Evolutionary conservation across 129 eudicot genomes (phyloP).

Genomic region (Logfia minima): DNA sequence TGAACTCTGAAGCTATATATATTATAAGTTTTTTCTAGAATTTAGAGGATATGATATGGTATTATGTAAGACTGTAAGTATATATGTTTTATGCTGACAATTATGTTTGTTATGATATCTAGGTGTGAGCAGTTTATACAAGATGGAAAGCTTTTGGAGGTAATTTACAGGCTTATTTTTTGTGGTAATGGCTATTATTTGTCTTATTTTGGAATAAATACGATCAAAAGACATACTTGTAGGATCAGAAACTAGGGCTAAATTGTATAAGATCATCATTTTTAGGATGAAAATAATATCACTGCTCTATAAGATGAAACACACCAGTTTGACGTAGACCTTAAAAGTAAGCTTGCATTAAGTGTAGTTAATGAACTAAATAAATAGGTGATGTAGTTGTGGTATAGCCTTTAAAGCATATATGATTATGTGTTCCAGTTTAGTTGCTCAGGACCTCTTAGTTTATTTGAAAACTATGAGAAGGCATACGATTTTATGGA

Average conservation of each 20-base stretch:
- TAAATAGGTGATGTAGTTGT: background rate
- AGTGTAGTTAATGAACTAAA: background rate
- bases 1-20: background rate
- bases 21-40: background rate
- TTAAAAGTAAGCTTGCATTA: background rate
- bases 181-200: background rate
- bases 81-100: conserved; percentile 14
- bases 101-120: conserved; percentile 25
- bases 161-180: conserved; percentile 27
- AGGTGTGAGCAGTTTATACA: conserved; percentile 83
- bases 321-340: background rate
- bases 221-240: background rate
- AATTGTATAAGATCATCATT: background rate
- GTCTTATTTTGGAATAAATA: background rate
- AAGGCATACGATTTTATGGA: conserved; percentile 15
- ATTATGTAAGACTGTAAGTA: background rate
- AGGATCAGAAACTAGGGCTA: conserved; percentile 11
- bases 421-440: background rate
- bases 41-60: background rate
- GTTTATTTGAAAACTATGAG: conserved; percentile 12
- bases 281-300: background rate
- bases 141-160: conserved; percentile 95
- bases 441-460: background rate
- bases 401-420: background rate
- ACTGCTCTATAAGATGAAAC: background rate